phyloP scores from a whole-genome alignment of 257 asterid species.

The Solanum medicagineum region DNA sequence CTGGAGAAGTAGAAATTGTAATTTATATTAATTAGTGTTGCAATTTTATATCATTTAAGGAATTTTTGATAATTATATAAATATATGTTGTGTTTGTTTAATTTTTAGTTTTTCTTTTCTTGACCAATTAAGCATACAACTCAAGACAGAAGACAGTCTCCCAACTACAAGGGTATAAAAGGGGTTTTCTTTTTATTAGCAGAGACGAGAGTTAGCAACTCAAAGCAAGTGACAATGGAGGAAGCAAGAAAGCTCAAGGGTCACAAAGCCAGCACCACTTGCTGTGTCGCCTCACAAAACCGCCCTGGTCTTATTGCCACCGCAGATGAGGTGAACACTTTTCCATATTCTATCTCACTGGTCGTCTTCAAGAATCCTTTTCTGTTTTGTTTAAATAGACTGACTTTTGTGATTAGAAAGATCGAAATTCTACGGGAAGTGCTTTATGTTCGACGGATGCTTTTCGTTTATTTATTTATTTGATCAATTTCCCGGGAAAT shows the following conservation, averaged over 20 bases:
- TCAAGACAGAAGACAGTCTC: too few species aligned
- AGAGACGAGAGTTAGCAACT: background rate
- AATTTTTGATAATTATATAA: too few species aligned
- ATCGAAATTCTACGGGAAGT: background rate
- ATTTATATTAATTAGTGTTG: too few species aligned
- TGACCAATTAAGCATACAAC: too few species aligned
- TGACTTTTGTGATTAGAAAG: background rate
- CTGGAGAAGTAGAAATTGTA: too few species aligned
- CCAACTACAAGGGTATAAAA: background rate
- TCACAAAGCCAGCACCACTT: conserved; percentile 60
- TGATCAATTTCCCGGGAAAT: background rate
- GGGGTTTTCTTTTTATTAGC: background rate
- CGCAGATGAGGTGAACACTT: conserved; percentile 54
- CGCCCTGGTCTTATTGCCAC: conserved; percentile 77
- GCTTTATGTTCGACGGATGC: background rate
- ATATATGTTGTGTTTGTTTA: too few species aligned
- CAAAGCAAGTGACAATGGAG: conserved; percentile 11
- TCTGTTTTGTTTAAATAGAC: background rate
- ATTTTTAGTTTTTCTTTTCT: too few species aligned
- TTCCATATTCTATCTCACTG: background rate
- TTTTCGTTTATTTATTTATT: background rate
- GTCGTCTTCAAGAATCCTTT: background rate
- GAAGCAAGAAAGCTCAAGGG: conserved; percentile 68
- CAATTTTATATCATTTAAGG: too few species aligned
- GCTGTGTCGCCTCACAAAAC: conserved; percentile 62